These are phyloP conservation scores for Arthrinium puccinioides DNA, from an alignment of 2,329 filamentous ascomycete genomes.

Conservation along the genomic window DNA sequence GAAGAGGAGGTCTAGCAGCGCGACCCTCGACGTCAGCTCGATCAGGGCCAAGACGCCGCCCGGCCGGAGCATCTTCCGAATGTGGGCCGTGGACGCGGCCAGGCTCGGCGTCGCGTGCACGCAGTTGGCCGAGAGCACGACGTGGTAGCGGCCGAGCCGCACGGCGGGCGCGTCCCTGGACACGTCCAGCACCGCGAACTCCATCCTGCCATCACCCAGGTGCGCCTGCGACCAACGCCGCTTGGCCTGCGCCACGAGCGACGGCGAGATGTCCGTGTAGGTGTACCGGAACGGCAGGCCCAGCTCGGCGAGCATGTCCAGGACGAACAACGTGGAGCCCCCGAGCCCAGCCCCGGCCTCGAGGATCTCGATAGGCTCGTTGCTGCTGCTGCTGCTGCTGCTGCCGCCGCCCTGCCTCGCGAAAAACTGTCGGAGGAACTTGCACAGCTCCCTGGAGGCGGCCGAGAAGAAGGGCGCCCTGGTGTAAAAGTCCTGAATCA, in stretches of 20 bases:
- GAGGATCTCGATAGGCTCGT: too few species aligned
- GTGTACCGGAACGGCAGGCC: slow-evolving; percentile 28
- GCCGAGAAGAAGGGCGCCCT: too few species aligned
- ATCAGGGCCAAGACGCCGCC: neutral
- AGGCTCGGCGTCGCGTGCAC: slow-evolving; percentile 24
- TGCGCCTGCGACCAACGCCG: slow-evolving; percentile 16
- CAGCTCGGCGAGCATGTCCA: slow-evolving; percentile 14
- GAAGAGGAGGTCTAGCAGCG: slow-evolving; percentile 19
- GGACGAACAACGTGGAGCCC: slow-evolving; percentile 27
- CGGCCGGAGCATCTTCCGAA: slow-evolving; percentile 17
- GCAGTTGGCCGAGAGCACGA: slow-evolving; percentile 27
- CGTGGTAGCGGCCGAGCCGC: slow-evolving; percentile 15
- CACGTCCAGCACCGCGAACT: slow-evolving; percentile 21
- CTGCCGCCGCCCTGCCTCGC: too few species aligned
- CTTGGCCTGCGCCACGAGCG: slow-evolving; percentile 20
- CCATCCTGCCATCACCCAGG: slow-evolving; percentile 13
- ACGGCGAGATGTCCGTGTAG: slow-evolving; percentile 33
- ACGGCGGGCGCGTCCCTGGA: slow-evolving; percentile 14
- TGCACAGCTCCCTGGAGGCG: too few species aligned
- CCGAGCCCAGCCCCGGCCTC: slow-evolving; percentile 37
- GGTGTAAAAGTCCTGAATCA: too few species aligned
- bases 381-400: too few species aligned
- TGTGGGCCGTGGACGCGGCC: slow-evolving; percentile 12
- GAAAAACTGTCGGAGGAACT: too few species aligned
- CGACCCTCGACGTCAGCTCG: slow-evolving; percentile 21